A percentile compares a stretch with the other conserved stretches of the same genome.
Evolutionary conservation across 331 rosid species (phyloP).

Genomic region (Rosa hybrid): DNA sequence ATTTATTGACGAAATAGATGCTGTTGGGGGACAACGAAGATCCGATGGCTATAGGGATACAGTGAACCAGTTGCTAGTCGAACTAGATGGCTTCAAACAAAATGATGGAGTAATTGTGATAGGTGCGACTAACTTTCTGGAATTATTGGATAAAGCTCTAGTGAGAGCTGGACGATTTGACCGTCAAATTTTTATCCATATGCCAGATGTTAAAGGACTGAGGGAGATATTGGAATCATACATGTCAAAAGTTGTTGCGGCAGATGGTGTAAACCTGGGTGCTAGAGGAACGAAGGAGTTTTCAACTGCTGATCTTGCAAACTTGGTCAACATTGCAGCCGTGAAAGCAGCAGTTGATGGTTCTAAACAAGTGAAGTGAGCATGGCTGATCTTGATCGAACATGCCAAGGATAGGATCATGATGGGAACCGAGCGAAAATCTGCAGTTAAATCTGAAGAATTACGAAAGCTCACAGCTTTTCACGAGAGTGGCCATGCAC

Average conservation of each 20-base stretch:
- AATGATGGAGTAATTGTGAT: slow-evolving; percentile 89
- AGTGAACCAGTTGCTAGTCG: slow-evolving; percentile 77
- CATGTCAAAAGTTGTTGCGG: slow-evolving; percentile 76
- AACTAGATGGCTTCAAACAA: slow-evolving; percentile 89
- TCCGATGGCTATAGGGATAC: slow-evolving; percentile 36
- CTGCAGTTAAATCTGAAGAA: slow-evolving; percentile 68
- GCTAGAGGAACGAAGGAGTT: slow-evolving; percentile 76
- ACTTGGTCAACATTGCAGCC: slow-evolving; percentile 76
- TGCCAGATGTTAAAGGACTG: slow-evolving; percentile 91
- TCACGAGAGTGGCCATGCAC: slow-evolving; percentile 85
- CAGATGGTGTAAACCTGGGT: slow-evolving; percentile 62
- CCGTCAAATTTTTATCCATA: slow-evolving; percentile 71
- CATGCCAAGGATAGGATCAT: slow-evolving; percentile 67
- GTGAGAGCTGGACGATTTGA: slow-evolving; percentile 95
- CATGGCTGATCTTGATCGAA: slow-evolving; percentile 64
- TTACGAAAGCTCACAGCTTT: slow-evolving; percentile 58
- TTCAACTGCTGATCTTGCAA: slow-evolving; percentile 76
- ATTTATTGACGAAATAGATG: slow-evolving; percentile 90
- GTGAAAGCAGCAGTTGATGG: slow-evolving; percentile 82
- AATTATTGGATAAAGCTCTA: slow-evolving; percentile 80
- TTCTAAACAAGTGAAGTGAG: slow-evolving; percentile 62
- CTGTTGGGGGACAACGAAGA: slow-evolving; percentile 76
- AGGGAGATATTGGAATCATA: slow-evolving; percentile 78
- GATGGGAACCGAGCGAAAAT: slow-evolving; percentile 42
- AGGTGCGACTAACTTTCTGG: slow-evolving; percentile 82